Evolutionary conservation across 257 asterid genomes (phyloP).

Genomic region (Penstemon davidsonii): DNA sequence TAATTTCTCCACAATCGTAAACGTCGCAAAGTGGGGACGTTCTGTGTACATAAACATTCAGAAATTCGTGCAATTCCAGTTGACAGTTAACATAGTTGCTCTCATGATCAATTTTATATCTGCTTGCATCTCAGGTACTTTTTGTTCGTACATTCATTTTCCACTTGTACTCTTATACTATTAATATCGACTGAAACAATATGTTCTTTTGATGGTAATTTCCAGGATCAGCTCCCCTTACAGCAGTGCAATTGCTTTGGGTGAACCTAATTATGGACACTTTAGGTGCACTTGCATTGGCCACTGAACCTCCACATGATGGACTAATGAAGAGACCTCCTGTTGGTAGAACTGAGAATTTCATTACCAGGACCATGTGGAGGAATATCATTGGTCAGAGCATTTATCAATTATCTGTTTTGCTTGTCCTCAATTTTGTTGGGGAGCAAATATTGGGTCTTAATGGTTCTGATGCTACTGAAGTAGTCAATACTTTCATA

Average conservation of each 20-base stretch:
- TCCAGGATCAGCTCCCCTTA: constrained; percentile 96
- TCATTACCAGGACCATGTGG: constrained; percentile 92
- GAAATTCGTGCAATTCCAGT: constrained; percentile 95
- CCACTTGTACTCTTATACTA: background rate
- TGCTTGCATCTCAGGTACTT: constrained; percentile 77
- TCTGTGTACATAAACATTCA: constrained; percentile 95
- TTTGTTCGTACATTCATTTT: background rate
- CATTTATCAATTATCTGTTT: constrained; percentile 71
- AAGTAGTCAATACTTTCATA: constrained; percentile 76
- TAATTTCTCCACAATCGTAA: constrained; percentile 91
- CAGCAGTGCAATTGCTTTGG: constrained; percentile 98
- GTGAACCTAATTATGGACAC: constrained; percentile 99
- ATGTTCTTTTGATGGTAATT: constrained; percentile 3
- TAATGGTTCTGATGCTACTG: constrained; percentile 62
- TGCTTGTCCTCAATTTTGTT: constrained; percentile 65
- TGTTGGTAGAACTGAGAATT: constrained; percentile 60
- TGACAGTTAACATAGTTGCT: constrained; percentile 93
- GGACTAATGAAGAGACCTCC: constrained; percentile 94
- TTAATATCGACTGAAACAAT: background rate
- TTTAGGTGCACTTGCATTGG: constrained; percentile 95
- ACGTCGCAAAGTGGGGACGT: constrained; percentile 97
- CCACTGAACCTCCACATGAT: constrained; percentile 94
- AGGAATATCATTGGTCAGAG: constrained; percentile 92
- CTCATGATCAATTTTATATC: constrained; percentile 85
- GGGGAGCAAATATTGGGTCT: constrained; percentile 72